Evolutionary conservation across 208 protist species (phyloP).

Genomic region (Novymonas esmeraldas): DNA sequence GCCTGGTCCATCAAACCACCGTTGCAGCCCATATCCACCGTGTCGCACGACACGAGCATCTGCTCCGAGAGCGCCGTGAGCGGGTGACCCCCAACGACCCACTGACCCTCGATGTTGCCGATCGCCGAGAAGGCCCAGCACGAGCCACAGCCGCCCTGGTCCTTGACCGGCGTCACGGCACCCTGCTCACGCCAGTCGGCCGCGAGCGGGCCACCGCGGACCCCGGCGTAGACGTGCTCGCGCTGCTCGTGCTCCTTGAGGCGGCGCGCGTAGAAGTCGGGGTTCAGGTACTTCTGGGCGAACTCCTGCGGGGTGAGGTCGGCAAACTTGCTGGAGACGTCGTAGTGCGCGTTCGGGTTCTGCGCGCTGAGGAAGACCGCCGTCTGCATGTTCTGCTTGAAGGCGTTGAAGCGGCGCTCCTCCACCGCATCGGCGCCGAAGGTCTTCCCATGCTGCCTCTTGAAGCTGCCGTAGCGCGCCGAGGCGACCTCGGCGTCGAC

Average conservation of each 20-base stretch:
- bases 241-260: constrained; percentile 8
- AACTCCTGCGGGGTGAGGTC: constrained; percentile 68
- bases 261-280: constrained; percentile 20
- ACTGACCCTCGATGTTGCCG: constrained; percentile 90
- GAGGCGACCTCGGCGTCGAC: constrained; percentile 15
- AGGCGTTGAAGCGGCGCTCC: constrained; percentile 52
- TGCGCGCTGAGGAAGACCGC: constrained; percentile 28
- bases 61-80: constrained; percentile 93
- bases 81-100: constrained; percentile 44
- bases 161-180: constrained; percentile 93
- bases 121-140: constrained; percentile 97
- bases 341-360: constrained; percentile 72
- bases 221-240: constrained; percentile 12
- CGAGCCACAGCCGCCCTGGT: constrained; percentile 95
- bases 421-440: constrained; percentile 65
- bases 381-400: constrained; percentile 62
- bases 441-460: constrained; percentile 60
- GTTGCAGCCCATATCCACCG: constrained; percentile 83
- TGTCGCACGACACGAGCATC: constrained; percentile 94
- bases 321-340: constrained; percentile 41
- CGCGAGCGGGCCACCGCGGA: not conserved
- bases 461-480: constrained; percentile 68
- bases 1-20: constrained; percentile 93
- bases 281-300: constrained; percentile 38
- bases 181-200: constrained; percentile 88